Evolutionary conservation across 176 grass and related monocot genomes (phyloP).

Genomic region (Oryza meyeriana): DNA sequence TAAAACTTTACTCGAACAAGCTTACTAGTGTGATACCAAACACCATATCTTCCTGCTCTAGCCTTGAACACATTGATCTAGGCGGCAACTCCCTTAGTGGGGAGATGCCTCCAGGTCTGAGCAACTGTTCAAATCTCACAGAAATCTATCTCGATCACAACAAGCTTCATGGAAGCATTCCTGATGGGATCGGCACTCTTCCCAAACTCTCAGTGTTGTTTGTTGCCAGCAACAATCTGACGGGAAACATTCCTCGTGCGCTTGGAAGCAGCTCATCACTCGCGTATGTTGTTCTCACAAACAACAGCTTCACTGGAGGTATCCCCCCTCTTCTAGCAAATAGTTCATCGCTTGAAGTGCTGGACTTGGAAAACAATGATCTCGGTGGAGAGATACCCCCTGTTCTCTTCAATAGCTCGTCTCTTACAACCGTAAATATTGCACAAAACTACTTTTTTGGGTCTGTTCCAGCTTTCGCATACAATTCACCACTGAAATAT

Average conservation of each 20-base stretch:
- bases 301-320: slow-evolving; percentile 22
- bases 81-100: background rate
- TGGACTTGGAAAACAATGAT: slow-evolving; percentile 10
- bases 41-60: background rate
- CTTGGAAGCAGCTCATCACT: slow-evolving; percentile 13
- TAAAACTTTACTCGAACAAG: slow-evolving; percentile 39
- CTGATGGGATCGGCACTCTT: background rate
- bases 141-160: background rate
- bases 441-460: background rate
- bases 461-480: background rate
- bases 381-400: slow-evolving; percentile 26
- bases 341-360: background rate
- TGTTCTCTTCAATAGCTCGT: background rate
- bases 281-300: background rate
- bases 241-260: slow-evolving; percentile 4
- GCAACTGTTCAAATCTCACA: background rate
- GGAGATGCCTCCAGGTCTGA: slow-evolving; percentile 24
- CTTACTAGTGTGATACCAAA: slow-evolving; percentile 26
- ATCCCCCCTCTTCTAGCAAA: slow-evolving; percentile 15
- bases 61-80: slow-evolving; percentile 32
- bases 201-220: slow-evolving; percentile 19
- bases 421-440: background rate
- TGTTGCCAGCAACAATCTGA: slow-evolving; percentile 17
- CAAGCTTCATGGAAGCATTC: background rate
- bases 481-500: background rate